Evolutionary conservation across 2,329 filamentous ascomycete genomes (phyloP), one percentile per base, ranked within the genome.

Genomic region (Trichophyton rubrum): DNA sequence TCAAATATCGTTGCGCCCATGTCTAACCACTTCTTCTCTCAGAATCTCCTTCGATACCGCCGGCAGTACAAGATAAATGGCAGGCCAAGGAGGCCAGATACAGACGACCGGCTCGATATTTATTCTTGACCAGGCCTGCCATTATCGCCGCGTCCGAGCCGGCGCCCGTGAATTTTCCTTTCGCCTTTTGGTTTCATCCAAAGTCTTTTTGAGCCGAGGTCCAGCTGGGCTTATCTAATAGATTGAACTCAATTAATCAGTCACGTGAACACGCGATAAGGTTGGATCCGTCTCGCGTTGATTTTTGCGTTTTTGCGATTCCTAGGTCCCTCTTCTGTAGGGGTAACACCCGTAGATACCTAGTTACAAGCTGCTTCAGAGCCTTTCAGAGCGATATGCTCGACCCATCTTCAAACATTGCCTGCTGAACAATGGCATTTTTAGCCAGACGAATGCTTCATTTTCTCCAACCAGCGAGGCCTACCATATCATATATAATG

Each of bases 1-100:
- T 84, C 82, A 65, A 96, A 84, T 60, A 95, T 80, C 0, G 87
- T 90, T 33, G 77, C 67, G 30, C 60, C 59, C 64, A 66, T 66
- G 22, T 38, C 55, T 20, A 38, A n/a, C 33, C 24, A 41, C 17
- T 35, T 41, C 41, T 33, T 33, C 51, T 17, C 20, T 43, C 11
- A 7, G n/a, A n/a, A 13, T 41, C 38, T 41, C n/a, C n/a, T 43
- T 11, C 4, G n/a, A 17, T 43, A 38, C 15, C 15, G 20, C 1
- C 40, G 15, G 4, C n/a, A 43, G 8, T n/a, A n/a, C n/a, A 17
- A 8, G n/a, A 6, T n/a, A 17, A 20, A 17, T 11, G 2, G 11
- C 15, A 7, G 15, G 1, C n/a, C 40, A 43, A 15, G n/a, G n/a
- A 43, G n/a, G 3, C 40, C 40, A n/a, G 15, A 7, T 15, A 43